A percentile compares a stretch with the other conserved stretches of the same genome.
phyloP scores from a whole-genome alignment of 352 stramenopile genomes.

The Paralagenidium karlingii region DNA sequence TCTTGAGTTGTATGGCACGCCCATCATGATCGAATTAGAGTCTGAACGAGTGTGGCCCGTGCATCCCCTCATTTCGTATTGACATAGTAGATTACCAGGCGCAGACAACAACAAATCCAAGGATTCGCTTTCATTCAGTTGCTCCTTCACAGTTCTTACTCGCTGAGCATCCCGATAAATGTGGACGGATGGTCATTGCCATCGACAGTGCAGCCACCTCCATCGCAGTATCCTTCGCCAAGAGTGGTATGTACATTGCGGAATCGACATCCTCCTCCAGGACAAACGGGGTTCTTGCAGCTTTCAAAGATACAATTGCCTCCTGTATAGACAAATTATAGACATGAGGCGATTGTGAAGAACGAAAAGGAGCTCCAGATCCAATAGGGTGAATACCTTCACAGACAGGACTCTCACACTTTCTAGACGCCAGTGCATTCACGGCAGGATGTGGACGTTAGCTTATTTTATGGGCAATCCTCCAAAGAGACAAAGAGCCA shows the following conservation, averaged over 20 bases:
- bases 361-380: background rate
- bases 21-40: conserved; percentile 37
- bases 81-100: too few species aligned
- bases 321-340: too few species aligned
- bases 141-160: too few species aligned
- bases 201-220: conserved; percentile 33
- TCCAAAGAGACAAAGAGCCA: too few species aligned
- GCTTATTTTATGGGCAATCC: too few species aligned
- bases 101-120: too few species aligned
- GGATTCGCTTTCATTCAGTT: too few species aligned
- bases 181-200: conserved; percentile 22
- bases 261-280: conserved; percentile 39
- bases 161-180: conserved; percentile 23
- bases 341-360: background rate
- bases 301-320: conserved; percentile 41
- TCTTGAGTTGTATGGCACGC: conserved; percentile 21
- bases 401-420: conserved; percentile 11
- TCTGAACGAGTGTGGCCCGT: conserved; percentile 66
- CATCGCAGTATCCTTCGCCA: conserved; percentile 34
- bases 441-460: too few species aligned
- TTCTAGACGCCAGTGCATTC: conserved; percentile 12
- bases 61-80: conserved; percentile 57
- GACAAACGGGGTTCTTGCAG: conserved; percentile 16
- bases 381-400: background rate
- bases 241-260: conserved; percentile 25